Base-by-base conservation (phyloP, 2,329 filamentous ascomycete genomes). In the Epichloe hybrida region DNA sequence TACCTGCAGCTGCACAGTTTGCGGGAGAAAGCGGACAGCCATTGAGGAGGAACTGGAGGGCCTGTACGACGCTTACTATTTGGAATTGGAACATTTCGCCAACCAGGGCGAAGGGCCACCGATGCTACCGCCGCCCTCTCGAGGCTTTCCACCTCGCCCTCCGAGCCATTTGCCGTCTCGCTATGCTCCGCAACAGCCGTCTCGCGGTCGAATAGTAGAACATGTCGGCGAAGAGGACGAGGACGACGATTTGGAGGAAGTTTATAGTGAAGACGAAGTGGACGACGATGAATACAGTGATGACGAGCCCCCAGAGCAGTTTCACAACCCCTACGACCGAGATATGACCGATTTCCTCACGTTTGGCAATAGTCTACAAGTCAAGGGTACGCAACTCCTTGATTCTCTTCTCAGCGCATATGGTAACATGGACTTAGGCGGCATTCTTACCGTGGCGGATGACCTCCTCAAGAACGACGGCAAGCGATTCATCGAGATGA, bases 401-500 rank as follows among this genome's bases (percentile, higher is more conserved):
- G 66, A 70, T 62, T 68, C 63, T 64, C 64, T 69, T 60, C 64
- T 69, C 56, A 63, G 58, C 65, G 65, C 62, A 66, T 65, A 69
- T 72, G 69, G 67, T 72, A 71, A 70, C 68, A 68, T 68, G 66
- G 67, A 69, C 62, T 68, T 78, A 88, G 90, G 93, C 74, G 94
- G 93, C 65, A 96, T 98, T 69, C 82, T 98, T 66, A 98, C 93
- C 58, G 93, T 98, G 64, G 93, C 93, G 67, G 93, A 98, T 74
- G 93, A 98, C 71, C 77, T 98, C 57, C 79, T 98, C 56, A 97
- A 97, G 69, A 98, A 98, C 69, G 93, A 98, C 69, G 93, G 93
- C 62, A 95, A 95, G 69, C 95, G 95, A 64, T 98, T 98, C 72
- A 98, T 98, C 69, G 93, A 98, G 67, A 98, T 98, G 93, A 98